Conservation (phyloP, 352 stramenopile species). For the Thalassiosira livingstoniorum region DNA sequence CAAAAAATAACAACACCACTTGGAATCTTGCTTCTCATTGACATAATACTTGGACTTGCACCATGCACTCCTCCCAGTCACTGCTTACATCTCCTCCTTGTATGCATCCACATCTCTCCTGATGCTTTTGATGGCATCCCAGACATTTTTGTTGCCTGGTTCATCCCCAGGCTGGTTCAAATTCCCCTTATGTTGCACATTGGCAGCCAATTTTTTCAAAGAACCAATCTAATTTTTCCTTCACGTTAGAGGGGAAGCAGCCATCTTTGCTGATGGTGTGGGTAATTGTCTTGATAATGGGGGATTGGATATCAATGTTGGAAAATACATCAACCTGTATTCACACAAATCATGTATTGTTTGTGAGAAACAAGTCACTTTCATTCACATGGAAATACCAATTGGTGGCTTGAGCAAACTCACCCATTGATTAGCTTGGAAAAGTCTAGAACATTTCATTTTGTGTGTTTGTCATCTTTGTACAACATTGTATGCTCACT, state of each 20-base stretch:
- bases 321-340: no score
- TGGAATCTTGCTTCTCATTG: conserved; percentile 90
- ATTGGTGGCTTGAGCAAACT: conserved; percentile 87
- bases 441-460: conserved; percentile 94
- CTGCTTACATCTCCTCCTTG: conserved; percentile 80
- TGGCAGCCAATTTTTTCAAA: conserved; percentile 95
- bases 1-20: conserved; percentile 87
- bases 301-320: conserved; percentile 70
- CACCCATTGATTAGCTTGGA: conserved; percentile 91
- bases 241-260: conserved; percentile 91
- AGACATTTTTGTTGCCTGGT: conserved; percentile 92
- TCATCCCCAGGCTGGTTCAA: conserved; percentile 94
- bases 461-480: no score
- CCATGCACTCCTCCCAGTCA: conserved; percentile 84
- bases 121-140: conserved; percentile 89
- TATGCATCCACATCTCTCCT: conserved; percentile 91
- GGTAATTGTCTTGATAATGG: conserved; percentile 80
- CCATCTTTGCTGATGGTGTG: conserved; percentile 70
- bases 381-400: no score
- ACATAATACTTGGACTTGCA: no score
- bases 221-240: conserved; percentile 94
- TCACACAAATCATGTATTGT: conserved; percentile 89
- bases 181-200: conserved; percentile 89
- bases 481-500: conserved; percentile 98
- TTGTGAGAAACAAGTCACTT: no score